Percentiles rank a stretch among this genome's conserved stretches.
These are phyloP conservation scores for Xylariaceae sp. DNA, from an alignment of 2,329 filamentous ascomycete species.

Conservation along the genomic window DNA sequence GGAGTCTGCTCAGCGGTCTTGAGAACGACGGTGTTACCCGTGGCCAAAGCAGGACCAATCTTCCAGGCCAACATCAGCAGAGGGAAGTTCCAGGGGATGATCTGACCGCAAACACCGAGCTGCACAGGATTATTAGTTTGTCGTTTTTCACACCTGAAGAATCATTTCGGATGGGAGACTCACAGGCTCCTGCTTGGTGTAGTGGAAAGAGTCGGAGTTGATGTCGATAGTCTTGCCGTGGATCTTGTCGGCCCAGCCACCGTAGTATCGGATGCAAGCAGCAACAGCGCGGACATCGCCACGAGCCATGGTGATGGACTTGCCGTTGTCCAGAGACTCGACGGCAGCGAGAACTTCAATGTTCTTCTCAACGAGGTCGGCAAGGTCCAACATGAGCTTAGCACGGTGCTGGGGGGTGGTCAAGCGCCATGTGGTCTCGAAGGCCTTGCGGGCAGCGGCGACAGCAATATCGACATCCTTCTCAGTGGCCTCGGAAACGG, in stretches of 20 bases:
- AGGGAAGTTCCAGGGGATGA: conserved; percentile 87
- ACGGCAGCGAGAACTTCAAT: conserved; percentile 69
- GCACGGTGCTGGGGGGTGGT: conserved; percentile 67
- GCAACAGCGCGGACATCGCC: conserved; percentile 65
- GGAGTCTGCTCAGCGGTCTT: conserved; percentile 76
- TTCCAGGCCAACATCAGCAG: conserved; percentile 81
- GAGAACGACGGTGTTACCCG: conserved; percentile 66
- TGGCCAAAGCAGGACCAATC: conserved; percentile 67
- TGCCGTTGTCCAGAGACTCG: conserved; percentile 85
- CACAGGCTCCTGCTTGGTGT: conserved; percentile 72
- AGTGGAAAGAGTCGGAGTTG: conserved; percentile 72
- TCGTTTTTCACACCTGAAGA: not conserved
- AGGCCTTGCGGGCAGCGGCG: conserved; percentile 76
- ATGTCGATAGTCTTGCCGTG: conserved; percentile 82
- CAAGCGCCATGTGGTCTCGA: conserved; percentile 66
- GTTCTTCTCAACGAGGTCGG: conserved; percentile 76
- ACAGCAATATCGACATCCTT: conserved; percentile 82
- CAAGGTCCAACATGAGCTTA: conserved; percentile 66
- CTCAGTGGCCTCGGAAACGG: conserved; percentile 78
- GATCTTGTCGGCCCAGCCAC: conserved; percentile 89
- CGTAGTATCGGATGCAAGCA: conserved; percentile 77
- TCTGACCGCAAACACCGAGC: conserved; percentile 61
- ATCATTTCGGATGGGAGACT: conserved; percentile 24
- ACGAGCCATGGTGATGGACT: conserved; percentile 70
- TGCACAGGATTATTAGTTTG: conserved; percentile 15